Percentiles rank a stretch among this genome's conserved stretches.
phyloP scores from a whole-genome alignment of 139 green algal species.

The Haematococcus sp. region DNA sequence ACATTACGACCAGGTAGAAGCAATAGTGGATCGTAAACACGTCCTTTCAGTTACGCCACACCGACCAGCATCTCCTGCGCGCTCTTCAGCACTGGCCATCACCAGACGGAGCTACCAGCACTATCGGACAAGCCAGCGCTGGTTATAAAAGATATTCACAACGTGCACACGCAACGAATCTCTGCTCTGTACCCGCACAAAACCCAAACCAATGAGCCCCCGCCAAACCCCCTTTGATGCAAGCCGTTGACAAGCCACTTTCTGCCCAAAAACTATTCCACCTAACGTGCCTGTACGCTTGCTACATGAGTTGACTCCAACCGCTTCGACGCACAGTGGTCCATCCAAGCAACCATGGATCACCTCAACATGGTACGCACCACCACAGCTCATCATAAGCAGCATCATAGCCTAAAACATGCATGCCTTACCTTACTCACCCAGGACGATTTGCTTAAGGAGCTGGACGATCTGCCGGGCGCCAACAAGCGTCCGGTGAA shows the following conservation, averaged over 20 bases:
- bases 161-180: no score
- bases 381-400: not conserved
- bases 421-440: constrained; percentile 14
- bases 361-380: no score
- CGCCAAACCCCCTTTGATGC: no score
- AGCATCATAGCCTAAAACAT: not conserved
- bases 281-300: no score
- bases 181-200: no score
- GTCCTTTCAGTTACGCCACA: no score
- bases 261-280: no score
- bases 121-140: not conserved
- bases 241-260: no score
- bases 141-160: no score
- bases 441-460: constrained; percentile 30
- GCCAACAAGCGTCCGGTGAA: no score
- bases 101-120: not conserved
- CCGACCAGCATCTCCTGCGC: not conserved
- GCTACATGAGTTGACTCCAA: not conserved
- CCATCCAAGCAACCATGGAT: constrained; percentile 3
- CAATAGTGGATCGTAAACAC: no score
- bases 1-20: not conserved
- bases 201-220: no score
- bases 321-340: not conserved
- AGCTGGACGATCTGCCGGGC: constrained; percentile 32
- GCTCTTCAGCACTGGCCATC: not conserved